Evolutionary conservation across 441 rosid genomes (phyloP).

Genomic region (Gossypium trilobum): DNA sequence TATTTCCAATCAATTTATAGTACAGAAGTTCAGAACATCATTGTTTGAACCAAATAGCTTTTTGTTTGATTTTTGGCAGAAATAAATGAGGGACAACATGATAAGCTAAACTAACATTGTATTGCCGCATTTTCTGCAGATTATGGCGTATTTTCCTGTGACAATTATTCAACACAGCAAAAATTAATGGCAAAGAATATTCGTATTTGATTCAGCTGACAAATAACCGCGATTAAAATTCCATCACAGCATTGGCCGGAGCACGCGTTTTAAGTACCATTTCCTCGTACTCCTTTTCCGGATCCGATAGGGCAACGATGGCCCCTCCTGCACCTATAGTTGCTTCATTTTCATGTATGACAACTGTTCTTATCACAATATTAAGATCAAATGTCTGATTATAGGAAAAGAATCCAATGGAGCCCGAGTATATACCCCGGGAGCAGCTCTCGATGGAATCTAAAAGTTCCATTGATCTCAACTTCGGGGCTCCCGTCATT

Average conservation of each 20-base stretch:
- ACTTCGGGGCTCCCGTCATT: slow-evolving; percentile 96
- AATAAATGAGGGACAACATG: neutral
- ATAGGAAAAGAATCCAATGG: slow-evolving; percentile 77
- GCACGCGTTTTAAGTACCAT: slow-evolving; percentile 76
- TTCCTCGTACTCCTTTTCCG: slow-evolving; percentile 78
- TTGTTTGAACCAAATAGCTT: neutral
- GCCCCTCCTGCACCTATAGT: slow-evolving; percentile 94
- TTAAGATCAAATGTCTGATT: slow-evolving; percentile 80
- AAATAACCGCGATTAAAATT: slow-evolving; percentile 28
- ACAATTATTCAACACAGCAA: neutral
- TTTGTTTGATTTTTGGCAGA: neutral
- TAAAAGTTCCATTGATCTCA: slow-evolving; percentile 81
- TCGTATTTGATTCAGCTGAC: neutral
- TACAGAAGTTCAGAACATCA: neutral
- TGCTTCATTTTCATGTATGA: slow-evolving; percentile 76
- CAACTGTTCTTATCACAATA: slow-evolving; percentile 78
- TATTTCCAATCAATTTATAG: neutral
- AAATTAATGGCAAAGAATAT: slow-evolving; percentile 3
- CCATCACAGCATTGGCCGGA: slow-evolving; percentile 61
- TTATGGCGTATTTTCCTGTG: neutral
- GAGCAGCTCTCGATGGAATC: slow-evolving; percentile 73
- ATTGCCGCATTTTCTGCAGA: slow-evolving; percentile 8
- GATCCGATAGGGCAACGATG: slow-evolving; percentile 65
- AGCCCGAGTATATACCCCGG: slow-evolving; percentile 86
- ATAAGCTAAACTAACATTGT: neutral